A percentile compares a stretch with the other conserved stretches of the same genome.
Conservation (phyloP, 495 filamentous ascomycete species). For the Jackrogersella minutella region DNA sequence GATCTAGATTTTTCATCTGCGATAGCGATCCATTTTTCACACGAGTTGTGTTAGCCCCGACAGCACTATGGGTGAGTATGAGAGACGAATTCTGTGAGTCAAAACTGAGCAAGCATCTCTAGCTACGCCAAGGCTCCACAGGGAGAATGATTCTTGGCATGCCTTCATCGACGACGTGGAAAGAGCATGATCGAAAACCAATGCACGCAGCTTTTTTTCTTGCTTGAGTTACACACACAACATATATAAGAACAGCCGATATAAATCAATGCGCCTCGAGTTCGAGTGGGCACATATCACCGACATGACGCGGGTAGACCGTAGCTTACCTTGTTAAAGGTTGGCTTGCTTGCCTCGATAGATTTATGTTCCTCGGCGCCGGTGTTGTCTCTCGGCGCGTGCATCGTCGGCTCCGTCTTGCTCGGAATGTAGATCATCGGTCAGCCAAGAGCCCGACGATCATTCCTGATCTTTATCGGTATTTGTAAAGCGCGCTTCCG, state of each 20-base stretch:
- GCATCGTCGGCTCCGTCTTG: constrained; percentile 12
- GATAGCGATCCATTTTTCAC: constrained; percentile 3
- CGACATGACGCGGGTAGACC: constrained; percentile 7
- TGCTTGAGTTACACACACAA: constrained; percentile 13
- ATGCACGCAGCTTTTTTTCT: constrained; percentile 8
- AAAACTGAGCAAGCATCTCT: not conserved
- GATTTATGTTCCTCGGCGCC: constrained; percentile 4
- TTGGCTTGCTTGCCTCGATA: not conserved
- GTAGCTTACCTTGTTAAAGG: constrained; percentile 20
- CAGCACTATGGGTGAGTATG: not conserved
- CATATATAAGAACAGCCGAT: not conserved
- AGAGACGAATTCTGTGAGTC: constrained; percentile 8
- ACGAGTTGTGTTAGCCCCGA: constrained; percentile 7
- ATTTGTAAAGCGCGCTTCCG: constrained; percentile 7
- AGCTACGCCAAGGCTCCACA: constrained; percentile 19
- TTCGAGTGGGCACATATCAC: not conserved
- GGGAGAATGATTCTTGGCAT: constrained; percentile 12
- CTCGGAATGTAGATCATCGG: constrained; percentile 17
- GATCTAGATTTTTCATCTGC: constrained; percentile 7
- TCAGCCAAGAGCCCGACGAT: constrained; percentile 12
- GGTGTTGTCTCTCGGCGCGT: constrained; percentile 3
- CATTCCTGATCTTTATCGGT: constrained; percentile 5
- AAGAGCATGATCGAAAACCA: not conserved
- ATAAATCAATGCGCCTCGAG: not conserved
- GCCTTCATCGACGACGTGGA: not conserved